Conservation (phyloP, 352 stramenopile genomes). For the Stephanocyclus meneghinianus region DNA sequence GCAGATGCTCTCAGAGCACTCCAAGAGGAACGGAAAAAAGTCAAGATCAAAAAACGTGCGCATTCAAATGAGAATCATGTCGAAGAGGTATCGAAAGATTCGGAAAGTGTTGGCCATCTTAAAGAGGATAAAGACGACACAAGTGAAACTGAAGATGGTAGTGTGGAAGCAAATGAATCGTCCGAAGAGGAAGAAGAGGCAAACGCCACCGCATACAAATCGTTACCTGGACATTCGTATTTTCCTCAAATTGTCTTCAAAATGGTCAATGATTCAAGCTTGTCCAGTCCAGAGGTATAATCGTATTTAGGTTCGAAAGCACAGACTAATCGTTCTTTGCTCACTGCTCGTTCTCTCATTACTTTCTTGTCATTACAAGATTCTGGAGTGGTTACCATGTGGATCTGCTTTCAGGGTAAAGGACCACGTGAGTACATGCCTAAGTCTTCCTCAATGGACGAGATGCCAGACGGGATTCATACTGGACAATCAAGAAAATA, state of each 20-base stretch:
- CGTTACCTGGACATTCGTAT: neutral
- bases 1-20: slow-evolving; percentile 1
- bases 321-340: neutral
- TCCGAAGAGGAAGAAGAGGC: no score
- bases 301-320: neutral
- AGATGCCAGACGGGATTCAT: no score
- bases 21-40: neutral
- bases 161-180: no score
- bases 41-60: neutral
- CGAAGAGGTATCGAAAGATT: neutral
- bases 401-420: slow-evolving; percentile 13
- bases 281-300: slow-evolving; percentile 1
- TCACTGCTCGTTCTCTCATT: neutral
- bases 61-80: neutral
- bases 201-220: neutral
- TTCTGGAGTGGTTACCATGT: slow-evolving; percentile 11
- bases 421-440: slow-evolving; percentile 2
- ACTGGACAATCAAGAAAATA: neutral
- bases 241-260: neutral
- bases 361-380: neutral
- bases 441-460: neutral
- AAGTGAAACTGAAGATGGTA: neutral
- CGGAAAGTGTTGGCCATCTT: neutral
- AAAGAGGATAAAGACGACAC: neutral
- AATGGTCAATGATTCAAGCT: slow-evolving; percentile 14